Base-by-base conservation (phyloP, 805 yeast species). In the Candida piceae region DNA sequence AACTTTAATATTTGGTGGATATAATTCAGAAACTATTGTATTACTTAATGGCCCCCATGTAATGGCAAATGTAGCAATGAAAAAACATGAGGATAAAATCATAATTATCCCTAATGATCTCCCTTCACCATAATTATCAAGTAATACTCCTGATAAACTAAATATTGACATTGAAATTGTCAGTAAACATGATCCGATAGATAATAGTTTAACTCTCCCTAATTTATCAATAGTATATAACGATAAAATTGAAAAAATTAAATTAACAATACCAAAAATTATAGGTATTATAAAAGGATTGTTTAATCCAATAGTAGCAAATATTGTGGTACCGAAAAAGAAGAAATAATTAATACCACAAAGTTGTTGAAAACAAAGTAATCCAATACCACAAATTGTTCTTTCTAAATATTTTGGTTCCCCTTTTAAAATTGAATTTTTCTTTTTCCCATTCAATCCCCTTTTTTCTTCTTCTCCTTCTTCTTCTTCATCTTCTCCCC, bases 11-110 rank as follows among this genome's bases (percentile, higher is more conserved):
- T 74, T 66, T 40, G 70, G 64, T 24, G 87, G 87, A 58, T 73
- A 82, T 27, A 80, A 55, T 52, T 82, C 88, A 24, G 82, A 69
- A 11, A 81, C 76, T 34, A 81, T 64, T 17, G 78, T 73, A 57
- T 73, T 75, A n/a, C 78, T 69, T 40, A 83, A 73, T 24, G 88
- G 86, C 3, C 88, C 89, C 81, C 86, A 78, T 11, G 84, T 76
- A 16, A 77, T 63, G 3, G 88, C 85, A 59, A 83, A 82, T 39
- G 67, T 68, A 46, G 74, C 67, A 35, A 82, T 77, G 58, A 74
- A 82, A 26, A 72, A 50, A 36, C 60, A 58, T 54, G 86, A 76
- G 4, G 83, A 67, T 27, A 78, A 59, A 36, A 70, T 67, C 52
- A 82, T 74, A 74, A 78, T 66, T 3, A 70, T 68, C 23, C 64